Conservation (phyloP, 2,329 filamentous ascomycete species). For the Fusarium mexicanum region DNA sequence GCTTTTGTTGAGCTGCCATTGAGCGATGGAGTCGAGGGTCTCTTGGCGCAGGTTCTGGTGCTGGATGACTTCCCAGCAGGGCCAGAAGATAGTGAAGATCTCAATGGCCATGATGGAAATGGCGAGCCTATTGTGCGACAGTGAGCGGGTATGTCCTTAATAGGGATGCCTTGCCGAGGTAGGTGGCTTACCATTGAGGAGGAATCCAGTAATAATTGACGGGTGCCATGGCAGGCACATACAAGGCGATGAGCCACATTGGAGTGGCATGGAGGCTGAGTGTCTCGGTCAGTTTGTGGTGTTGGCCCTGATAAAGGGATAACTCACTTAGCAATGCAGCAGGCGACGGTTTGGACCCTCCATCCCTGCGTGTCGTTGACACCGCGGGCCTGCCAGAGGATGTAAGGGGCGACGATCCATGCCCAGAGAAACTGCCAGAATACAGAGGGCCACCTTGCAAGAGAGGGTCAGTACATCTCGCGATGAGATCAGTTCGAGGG, state of each 20-base stretch:
- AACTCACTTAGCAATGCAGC: slow-evolving; percentile 57
- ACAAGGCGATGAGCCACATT: slow-evolving; percentile 71
- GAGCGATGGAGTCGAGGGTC: slow-evolving; percentile 59
- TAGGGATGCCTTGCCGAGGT: not conserved
- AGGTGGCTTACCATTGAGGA: slow-evolving; percentile 65
- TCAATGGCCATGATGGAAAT: slow-evolving; percentile 71
- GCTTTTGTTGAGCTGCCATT: slow-evolving; percentile 57
- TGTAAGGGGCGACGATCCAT: slow-evolving; percentile 68
- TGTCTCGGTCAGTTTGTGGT: slow-evolving; percentile 11
- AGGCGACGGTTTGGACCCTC: slow-evolving; percentile 69
- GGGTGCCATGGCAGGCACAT: slow-evolving; percentile 59
- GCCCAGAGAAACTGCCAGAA: slow-evolving; percentile 73
- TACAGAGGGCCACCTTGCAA: slow-evolving; percentile 66
- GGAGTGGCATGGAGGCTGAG: slow-evolving; percentile 70
- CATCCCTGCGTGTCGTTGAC: slow-evolving; percentile 74
- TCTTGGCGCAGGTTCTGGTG: slow-evolving; percentile 58
- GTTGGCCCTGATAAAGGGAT: not conserved
- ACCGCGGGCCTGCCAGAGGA: slow-evolving; percentile 68
- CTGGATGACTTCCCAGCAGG: slow-evolving; percentile 65
- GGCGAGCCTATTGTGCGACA: slow-evolving; percentile 56
- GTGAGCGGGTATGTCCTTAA: not conserved
- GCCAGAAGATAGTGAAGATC: slow-evolving; percentile 70
- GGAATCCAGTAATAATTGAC: slow-evolving; percentile 67
- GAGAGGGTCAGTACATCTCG: not conserved
- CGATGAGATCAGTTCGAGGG: not conserved